Evolutionary conservation across 2,329 filamentous ascomycete genomes (phyloP).

Genomic region (Trichoderma pleuroti): DNA sequence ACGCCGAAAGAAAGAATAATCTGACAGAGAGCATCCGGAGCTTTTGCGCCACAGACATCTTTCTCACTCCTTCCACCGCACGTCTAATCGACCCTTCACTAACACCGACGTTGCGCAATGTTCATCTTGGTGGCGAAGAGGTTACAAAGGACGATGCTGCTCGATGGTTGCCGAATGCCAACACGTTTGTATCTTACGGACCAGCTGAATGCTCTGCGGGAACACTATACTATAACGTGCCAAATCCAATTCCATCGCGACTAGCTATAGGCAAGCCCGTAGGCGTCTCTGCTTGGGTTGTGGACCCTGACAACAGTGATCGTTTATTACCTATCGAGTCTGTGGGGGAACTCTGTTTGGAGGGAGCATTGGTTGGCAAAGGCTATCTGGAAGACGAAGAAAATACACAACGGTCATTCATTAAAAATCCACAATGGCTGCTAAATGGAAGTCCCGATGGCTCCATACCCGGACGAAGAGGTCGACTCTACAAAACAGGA

Average conservation of each 20-base stretch:
- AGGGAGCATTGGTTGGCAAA: slow-evolving; percentile 43
- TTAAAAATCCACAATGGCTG: slow-evolving; percentile 28
- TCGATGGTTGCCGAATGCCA: slow-evolving; percentile 26
- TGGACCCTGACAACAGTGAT: slow-evolving; percentile 37
- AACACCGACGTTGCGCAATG: background rate
- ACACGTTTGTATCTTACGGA: slow-evolving; percentile 4
- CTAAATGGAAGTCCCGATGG: background rate
- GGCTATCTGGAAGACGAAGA: slow-evolving; percentile 43
- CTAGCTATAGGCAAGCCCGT: slow-evolving; percentile 22
- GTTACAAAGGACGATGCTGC: background rate
- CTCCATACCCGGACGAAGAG: background rate
- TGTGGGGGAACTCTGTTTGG: slow-evolving; percentile 49
- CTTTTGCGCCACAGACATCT: background rate
- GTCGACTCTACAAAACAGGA: slow-evolving; percentile 43
- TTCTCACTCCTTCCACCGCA: slow-evolving; percentile 5
- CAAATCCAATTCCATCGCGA: background rate
- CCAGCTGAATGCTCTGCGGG: slow-evolving; percentile 6
- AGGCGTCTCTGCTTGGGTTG: background rate
- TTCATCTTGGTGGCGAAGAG: background rate
- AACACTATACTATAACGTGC: background rate
- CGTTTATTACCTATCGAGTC: slow-evolving; percentile 44
- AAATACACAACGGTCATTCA: slow-evolving; percentile 29
- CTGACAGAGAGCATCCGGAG: background rate
- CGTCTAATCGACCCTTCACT: background rate
- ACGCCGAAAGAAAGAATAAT: background rate